A percentile compares a stretch with the other conserved stretches of the same genome.
phyloP scores from a whole-genome alignment of 2,329 filamentous ascomycete species.

The Parastagonospora avenae region DNA sequence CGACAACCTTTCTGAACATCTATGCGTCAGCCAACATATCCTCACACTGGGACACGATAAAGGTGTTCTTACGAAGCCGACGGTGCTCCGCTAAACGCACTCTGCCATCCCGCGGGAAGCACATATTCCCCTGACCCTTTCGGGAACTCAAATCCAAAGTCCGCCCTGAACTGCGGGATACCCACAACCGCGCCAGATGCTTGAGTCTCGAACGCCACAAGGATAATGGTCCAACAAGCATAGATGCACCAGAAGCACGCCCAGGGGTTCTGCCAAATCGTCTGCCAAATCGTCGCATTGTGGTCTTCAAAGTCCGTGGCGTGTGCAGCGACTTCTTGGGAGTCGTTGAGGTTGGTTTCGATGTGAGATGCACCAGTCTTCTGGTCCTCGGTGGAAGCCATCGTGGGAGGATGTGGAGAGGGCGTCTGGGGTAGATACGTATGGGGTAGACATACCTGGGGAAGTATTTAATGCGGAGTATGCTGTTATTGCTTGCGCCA shows the following conservation, averaged over 20 bases:
- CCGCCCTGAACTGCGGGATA: constrained; percentile 51
- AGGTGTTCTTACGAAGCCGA: constrained; percentile 38
- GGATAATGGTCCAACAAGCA: constrained; percentile 45
- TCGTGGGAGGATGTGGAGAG: neutral
- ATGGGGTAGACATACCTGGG: neutral
- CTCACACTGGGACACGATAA: neutral
- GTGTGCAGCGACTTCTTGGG: constrained; percentile 5
- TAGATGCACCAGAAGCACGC: constrained; percentile 44
- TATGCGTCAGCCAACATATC: neutral
- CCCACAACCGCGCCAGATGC: constrained; percentile 47
- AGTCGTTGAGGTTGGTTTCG: constrained; percentile 1
- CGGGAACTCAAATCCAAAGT: constrained; percentile 45
- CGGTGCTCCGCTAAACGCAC: constrained; percentile 49
- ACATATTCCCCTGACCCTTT: constrained; percentile 44
- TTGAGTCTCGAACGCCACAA: constrained; percentile 49
- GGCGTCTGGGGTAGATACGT: neutral
- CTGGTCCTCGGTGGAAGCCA: neutral
- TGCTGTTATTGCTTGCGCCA: neutral
- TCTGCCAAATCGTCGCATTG: constrained; percentile 10
- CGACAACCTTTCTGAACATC: constrained; percentile 23
- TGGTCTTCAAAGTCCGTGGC: constrained; percentile 12
- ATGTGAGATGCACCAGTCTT: neutral
- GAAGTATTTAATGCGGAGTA: neutral
- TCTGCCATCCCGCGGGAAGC: constrained; percentile 50
- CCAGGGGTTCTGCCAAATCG: constrained; percentile 17